A percentile compares a stretch with the other conserved stretches of the same genome.
These are phyloP conservation scores for Sutorius eximius DNA, from an alignment of 1,284 basidiomycete genomes.

Conservation along the genomic window DNA sequence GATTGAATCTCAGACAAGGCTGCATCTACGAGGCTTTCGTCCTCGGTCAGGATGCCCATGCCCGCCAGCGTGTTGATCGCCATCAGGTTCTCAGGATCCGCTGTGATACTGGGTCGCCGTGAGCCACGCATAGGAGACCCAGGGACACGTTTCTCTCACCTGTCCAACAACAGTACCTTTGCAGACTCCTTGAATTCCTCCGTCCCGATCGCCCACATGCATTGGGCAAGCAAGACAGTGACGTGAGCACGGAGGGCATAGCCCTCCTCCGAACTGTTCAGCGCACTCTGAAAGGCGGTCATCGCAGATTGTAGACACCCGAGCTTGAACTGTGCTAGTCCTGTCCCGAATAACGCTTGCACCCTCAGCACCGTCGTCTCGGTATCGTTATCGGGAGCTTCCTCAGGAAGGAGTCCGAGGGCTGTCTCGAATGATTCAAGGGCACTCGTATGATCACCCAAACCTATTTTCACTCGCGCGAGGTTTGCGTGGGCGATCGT, in stretches of 20 bases:
- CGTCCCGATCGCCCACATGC: slow-evolving; percentile 78
- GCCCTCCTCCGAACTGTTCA: slow-evolving; percentile 55
- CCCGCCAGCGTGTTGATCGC: slow-evolving; percentile 84
- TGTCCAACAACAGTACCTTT: slow-evolving; percentile 80
- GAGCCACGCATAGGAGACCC: slow-evolving; percentile 5
- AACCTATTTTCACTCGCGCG: slow-evolving; percentile 72
- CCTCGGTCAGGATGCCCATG: slow-evolving; percentile 80
- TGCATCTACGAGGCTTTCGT: slow-evolving; percentile 83
- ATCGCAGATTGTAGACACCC: slow-evolving; percentile 67
- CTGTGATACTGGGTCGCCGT: slow-evolving; percentile 51
- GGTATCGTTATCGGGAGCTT: slow-evolving; percentile 19
- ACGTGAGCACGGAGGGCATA: slow-evolving; percentile 60
- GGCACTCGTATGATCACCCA: slow-evolving; percentile 59
- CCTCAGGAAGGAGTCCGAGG: slow-evolving; percentile 65
- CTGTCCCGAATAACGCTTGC: slow-evolving; percentile 72
- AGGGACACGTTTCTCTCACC: slow-evolving; percentile 48
- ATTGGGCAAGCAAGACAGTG: slow-evolving; percentile 75
- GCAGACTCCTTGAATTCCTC: slow-evolving; percentile 76
- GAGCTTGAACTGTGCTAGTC: slow-evolving; percentile 68
- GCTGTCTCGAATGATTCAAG: slow-evolving; percentile 73
- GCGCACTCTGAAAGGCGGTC: slow-evolving; percentile 63
- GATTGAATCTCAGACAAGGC: slow-evolving; percentile 79
- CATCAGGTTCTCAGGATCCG: slow-evolving; percentile 70
- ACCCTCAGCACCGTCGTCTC: slow-evolving; percentile 46
- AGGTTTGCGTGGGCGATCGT: slow-evolving; percentile 82